Evolutionary conservation across 208 protist species (phyloP), one percentile per base, ranked within the genome.

Genomic region (Leishmania amazonensis): DNA sequence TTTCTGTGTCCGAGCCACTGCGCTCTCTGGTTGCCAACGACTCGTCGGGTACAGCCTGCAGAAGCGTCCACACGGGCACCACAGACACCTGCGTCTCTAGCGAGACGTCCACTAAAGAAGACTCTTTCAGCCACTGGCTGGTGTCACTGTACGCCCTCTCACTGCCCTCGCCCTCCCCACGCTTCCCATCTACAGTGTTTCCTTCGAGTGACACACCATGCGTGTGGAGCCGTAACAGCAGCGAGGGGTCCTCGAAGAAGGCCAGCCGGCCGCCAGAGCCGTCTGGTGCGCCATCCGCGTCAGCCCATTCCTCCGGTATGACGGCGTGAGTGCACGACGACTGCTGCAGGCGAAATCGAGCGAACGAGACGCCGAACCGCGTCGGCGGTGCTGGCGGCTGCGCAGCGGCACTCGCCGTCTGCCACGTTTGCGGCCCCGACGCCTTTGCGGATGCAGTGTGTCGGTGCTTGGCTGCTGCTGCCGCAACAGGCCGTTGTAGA

Each of bases 221-320:
- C 31, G 28, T 24, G 64, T 42, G 62, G 24, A 73, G 76, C 49
- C 19, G 60, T 45, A 85, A 62, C 38, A 80, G 70, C 21, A 85
- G 57, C n/a, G 78, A 70, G 19, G 82, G 82, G 74, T 85, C 82
- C 31, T 85, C 82, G 24, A 85, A 81, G 47, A 81, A 85, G 51
- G 71, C n/a, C 1, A 82, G 45, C 21, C 53, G 24, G 11, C 75
- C 54, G 75, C 54, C 75, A 40, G 75, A 70, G 42, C 82, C 62
- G 58, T 81, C 78, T 31, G 40, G 53, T 19, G 62, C 70, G 40
- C 78, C 82, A 71, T 62, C 62, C 17, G 73, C 78, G 53, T 81
- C 73, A 7, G 19, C 17, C 82, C 70, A 82, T 51, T 81, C 82
- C n/a, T 70, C 73, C 28, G 82, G 82, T 58, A 85, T 24, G 9